A percentile compares a stretch with the other conserved stretches of the same genome.
phyloP scores from a whole-genome alignment of 2,329 filamentous ascomycete species.

The Ophiostoma piceae region DNA sequence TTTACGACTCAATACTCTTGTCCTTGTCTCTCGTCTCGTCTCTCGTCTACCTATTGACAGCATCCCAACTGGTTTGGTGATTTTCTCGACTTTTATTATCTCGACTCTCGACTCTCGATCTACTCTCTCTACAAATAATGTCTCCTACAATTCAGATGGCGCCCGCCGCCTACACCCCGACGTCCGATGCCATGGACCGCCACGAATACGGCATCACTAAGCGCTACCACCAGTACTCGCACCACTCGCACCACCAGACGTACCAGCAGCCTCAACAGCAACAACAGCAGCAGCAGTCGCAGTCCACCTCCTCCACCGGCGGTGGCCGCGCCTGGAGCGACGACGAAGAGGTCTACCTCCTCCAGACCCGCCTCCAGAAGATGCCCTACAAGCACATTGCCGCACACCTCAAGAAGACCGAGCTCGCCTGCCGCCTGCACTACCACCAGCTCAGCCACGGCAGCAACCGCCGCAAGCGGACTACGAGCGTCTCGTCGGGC shows the following conservation, averaged over 20 bases:
- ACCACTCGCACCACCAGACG: neutral
- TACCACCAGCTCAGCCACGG: constrained; percentile 82
- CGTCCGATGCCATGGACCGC: constrained; percentile 51
- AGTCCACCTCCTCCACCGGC: constrained; percentile 57
- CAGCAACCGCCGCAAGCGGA: constrained; percentile 72
- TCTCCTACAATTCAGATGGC: constrained; percentile 47
- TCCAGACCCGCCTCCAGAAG: constrained; percentile 78
- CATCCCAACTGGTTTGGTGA: constrained; percentile 50
- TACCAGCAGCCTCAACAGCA: neutral
- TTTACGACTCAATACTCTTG: constrained; percentile 18
- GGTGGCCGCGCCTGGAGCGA: constrained; percentile 80
- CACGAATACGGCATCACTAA: constrained; percentile 59
- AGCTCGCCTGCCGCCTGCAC: constrained; percentile 79
- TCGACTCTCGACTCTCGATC: neutral
- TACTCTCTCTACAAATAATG: constrained; percentile 35
- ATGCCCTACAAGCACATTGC: constrained; percentile 91
- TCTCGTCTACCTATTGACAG: neutral
- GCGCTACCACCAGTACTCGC: constrained; percentile 44
- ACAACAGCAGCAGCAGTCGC: neutral
- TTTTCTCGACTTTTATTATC: neutral
- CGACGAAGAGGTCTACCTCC: constrained; percentile 80
- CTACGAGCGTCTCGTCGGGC: constrained; percentile 62
- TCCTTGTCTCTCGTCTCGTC: neutral
- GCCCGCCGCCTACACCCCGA: constrained; percentile 45
- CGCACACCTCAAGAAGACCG: constrained; percentile 78